Percentiles rank a stretch among this genome's conserved stretches.
phyloP scores from a whole-genome alignment of 257 asterid species.

The Lycium ferocissimum region DNA sequence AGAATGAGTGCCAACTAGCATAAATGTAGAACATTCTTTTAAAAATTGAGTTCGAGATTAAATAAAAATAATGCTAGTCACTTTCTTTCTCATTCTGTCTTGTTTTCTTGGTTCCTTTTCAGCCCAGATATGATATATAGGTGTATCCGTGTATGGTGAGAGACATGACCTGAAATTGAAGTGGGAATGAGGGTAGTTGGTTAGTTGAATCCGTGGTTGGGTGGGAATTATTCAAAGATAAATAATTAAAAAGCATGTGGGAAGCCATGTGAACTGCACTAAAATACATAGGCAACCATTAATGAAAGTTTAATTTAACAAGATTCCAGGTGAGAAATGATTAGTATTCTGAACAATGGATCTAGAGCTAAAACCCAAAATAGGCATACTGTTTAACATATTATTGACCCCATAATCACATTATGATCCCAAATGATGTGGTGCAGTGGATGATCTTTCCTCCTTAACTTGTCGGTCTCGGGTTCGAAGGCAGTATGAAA shows the following conservation, averaged over 20 bases:
- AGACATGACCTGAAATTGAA: slow-evolving; percentile 18
- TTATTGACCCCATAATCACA: too few relatives aligned
- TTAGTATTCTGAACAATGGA: slow-evolving; percentile 43
- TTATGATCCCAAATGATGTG: too few relatives aligned
- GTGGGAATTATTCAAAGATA: not conserved
- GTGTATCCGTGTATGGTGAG: slow-evolving; percentile 27
- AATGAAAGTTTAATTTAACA: not conserved
- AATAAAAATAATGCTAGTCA: not conserved
- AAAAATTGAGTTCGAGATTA: too few relatives aligned
- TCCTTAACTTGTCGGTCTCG: too few relatives aligned
- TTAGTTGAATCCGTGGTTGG: slow-evolving; percentile 33
- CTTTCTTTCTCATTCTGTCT: not conserved
- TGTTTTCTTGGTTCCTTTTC: slow-evolving; percentile 10
- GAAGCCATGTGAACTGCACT: slow-evolving; percentile 71
- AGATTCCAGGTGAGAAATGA: slow-evolving; percentile 50
- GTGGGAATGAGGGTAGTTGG: slow-evolving; percentile 27
- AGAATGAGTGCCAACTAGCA: not conserved
- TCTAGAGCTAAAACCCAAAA: slow-evolving; percentile 40
- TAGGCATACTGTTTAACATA: slow-evolving; percentile 10
- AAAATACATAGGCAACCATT: slow-evolving; percentile 30
- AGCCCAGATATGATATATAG: not conserved
- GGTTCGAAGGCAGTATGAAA: too few relatives aligned
- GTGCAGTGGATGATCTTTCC: too few relatives aligned
- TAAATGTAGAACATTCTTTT: too few relatives aligned
- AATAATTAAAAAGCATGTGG: slow-evolving; percentile 51